A percentile compares a stretch with the other conserved stretches of the same genome.
Evolutionary conservation across 352 stramenopile genomes (phyloP).

Genomic region (Globisporangium yorkense): DNA sequence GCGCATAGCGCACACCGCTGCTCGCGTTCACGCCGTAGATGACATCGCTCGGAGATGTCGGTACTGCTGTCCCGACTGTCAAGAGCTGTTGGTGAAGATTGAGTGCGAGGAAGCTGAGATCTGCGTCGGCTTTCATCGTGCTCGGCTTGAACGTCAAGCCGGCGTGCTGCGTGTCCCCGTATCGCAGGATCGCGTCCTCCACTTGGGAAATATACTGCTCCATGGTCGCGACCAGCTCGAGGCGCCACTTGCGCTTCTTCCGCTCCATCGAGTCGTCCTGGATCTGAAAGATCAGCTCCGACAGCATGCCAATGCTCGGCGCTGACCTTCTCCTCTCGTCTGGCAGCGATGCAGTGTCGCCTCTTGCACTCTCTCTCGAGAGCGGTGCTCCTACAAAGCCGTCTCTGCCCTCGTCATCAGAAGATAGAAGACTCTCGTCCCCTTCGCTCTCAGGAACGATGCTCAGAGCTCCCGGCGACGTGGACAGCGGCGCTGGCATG

Average conservation of each 20-base stretch:
- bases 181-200: conserved; percentile 69
- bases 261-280: conserved; percentile 74
- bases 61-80: conserved; percentile 64
- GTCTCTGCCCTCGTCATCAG: conserved; percentile 10
- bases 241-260: conserved; percentile 77
- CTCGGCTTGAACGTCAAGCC: conserved; percentile 83
- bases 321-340: conserved; percentile 21
- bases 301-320: conserved; percentile 70
- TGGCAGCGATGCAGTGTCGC: conserved; percentile 2
- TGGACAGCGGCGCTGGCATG: conserved; percentile 18
- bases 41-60: conserved; percentile 50
- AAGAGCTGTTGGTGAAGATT: conserved; percentile 84
- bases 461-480: conserved; percentile 23
- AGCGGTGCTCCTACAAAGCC: conserved; percentile 9
- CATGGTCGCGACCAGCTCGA: conserved; percentile 67
- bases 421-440: conserved; percentile 8
- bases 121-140: conserved; percentile 81
- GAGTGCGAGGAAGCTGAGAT: conserved; percentile 71
- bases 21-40: conserved; percentile 32
- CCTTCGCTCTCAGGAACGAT: conserved; percentile 28
- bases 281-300: conserved; percentile 85
- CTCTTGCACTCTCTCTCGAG: conserved; percentile 11
- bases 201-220: conserved; percentile 81
- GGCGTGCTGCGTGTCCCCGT: conserved; percentile 56
- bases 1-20: conserved; percentile 31